Conservation (phyloP, 495 filamentous ascomycete genomes). For the Aspergillus kassunensis region DNA sequence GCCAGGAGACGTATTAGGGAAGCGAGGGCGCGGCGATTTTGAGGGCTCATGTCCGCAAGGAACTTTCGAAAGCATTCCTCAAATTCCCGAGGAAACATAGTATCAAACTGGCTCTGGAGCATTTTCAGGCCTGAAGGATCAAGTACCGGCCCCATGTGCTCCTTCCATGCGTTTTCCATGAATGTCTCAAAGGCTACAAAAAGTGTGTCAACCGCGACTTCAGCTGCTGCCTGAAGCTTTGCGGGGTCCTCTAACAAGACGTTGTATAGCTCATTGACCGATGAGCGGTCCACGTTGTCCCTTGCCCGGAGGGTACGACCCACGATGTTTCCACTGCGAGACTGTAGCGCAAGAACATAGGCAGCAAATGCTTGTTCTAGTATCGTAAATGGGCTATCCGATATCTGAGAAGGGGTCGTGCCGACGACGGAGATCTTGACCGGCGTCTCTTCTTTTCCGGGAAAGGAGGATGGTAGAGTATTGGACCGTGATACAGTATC, state of each 20-base stretch:
- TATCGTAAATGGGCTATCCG: conserved; percentile 53
- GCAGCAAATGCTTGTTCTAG: conserved; percentile 84
- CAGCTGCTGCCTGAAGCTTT: conserved; percentile 66
- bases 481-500: conserved; percentile 36
- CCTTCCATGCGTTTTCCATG: conserved; percentile 79
- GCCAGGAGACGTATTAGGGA: conserved; percentile 80
- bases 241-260: conserved; percentile 74
- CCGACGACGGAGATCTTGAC: conserved; percentile 36
- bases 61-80: conserved; percentile 76
- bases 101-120: conserved; percentile 72
- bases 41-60: conserved; percentile 77
- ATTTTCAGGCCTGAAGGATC: conserved; percentile 57
- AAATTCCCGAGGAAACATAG: conserved; percentile 71
- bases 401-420: conserved; percentile 31
- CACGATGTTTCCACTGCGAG: conserved; percentile 80
- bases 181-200: conserved; percentile 96
- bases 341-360: conserved; percentile 75
- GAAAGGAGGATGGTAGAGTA: conserved; percentile 36
- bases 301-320: conserved; percentile 69
- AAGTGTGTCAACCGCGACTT: conserved; percentile 80
- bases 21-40: conserved; percentile 85
- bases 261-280: conserved; percentile 91
- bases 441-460: conserved; percentile 28
- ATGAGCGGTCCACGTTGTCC: conserved; percentile 67
- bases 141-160: conserved; percentile 82